phyloP scores from a whole-genome alignment of 2,329 filamentous ascomycete genomes.

The Pezicula carpinea region DNA sequence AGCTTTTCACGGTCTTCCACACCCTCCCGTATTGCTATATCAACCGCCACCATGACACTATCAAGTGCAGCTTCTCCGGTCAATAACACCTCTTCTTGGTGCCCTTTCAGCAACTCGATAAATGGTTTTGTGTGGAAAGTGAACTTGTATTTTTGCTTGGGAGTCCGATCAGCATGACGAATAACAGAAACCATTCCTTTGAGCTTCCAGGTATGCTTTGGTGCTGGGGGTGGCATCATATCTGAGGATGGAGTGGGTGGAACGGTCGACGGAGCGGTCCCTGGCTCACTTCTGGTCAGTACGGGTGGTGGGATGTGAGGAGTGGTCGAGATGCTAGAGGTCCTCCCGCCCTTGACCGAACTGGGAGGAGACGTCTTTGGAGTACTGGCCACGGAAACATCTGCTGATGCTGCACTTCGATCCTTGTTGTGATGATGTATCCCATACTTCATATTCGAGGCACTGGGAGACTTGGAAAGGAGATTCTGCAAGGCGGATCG shows the following conservation, averaged over 20 bases:
- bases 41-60: conserved; percentile 86
- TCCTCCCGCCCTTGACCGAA: conserved; percentile 14
- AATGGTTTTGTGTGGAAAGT: conserved; percentile 97
- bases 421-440: conserved; percentile 37
- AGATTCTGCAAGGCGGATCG: conserved; percentile 50
- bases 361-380: conserved; percentile 24
- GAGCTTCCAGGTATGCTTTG: conserved; percentile 94
- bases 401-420: conserved; percentile 39
- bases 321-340: conserved; percentile 18
- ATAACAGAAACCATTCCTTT: conserved; percentile 98
- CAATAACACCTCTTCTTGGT: conserved; percentile 92
- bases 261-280: conserved; percentile 16
- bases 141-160: conserved; percentile 99
- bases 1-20: conserved; percentile 85
- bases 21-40: conserved; percentile 70
- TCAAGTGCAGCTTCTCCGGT: conserved; percentile 86
- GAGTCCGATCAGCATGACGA: conserved; percentile 91
- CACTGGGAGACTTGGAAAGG: conserved; percentile 57
- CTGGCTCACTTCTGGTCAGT: conserved; percentile 11
- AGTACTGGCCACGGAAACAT: conserved; percentile 27
- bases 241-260: conserved; percentile 19
- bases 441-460: conserved; percentile 46
- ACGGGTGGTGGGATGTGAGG: conserved; percentile 24
- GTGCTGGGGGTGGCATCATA: conserved; percentile 49
- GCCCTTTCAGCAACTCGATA: conserved; percentile 87